phyloP scores from a whole-genome alignment of 345 rosid species.

The Crucihimalaya himalaica region DNA sequence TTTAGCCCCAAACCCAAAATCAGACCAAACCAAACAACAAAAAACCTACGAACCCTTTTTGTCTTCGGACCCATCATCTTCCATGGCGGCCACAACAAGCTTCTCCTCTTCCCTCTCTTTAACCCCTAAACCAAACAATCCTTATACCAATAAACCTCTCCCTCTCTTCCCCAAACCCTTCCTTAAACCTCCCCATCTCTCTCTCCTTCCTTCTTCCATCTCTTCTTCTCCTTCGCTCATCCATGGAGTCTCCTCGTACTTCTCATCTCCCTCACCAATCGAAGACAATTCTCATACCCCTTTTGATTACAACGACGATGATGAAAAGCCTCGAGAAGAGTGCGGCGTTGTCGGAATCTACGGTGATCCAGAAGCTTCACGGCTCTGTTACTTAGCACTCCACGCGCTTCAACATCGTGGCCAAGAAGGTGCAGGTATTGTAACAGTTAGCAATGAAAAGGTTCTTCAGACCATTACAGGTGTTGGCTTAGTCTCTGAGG shows the following conservation, averaged over 20 bases:
- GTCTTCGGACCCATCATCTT: not conserved
- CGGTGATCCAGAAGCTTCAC: constrained; percentile 91
- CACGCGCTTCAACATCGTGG: constrained; percentile 98
- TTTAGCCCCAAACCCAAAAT: not conserved
- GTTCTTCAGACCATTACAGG: constrained; percentile 88
- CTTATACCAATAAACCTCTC: constrained; percentile 19
- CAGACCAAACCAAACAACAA: constrained; percentile 5
- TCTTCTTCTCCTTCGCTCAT: constrained; percentile 27
- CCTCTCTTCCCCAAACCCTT: constrained; percentile 45
- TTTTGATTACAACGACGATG: constrained; percentile 31
- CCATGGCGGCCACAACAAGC: constrained; percentile 48
- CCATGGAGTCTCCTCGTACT: constrained; percentile 42
- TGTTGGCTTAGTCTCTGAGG: constrained; percentile 93
- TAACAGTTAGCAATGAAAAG: constrained; percentile 59
- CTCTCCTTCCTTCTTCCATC: constrained; percentile 40
- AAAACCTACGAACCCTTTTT: constrained; percentile 21
- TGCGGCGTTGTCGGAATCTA: constrained; percentile 96
- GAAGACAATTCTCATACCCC: constrained; percentile 26
- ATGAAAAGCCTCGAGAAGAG: constrained; percentile 94
- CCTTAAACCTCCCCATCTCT: constrained; percentile 44
- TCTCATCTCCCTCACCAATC: constrained; percentile 44
- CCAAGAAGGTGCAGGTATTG: constrained; percentile 99
- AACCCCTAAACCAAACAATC: constrained; percentile 33
- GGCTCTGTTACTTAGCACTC: constrained; percentile 88
- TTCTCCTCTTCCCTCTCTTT: constrained; percentile 40